A percentile compares a stretch with the other conserved stretches of the same genome.
phyloP scores from a whole-genome alignment of 2,329 filamentous ascomycete genomes.

The Epichloe festucae region DNA sequence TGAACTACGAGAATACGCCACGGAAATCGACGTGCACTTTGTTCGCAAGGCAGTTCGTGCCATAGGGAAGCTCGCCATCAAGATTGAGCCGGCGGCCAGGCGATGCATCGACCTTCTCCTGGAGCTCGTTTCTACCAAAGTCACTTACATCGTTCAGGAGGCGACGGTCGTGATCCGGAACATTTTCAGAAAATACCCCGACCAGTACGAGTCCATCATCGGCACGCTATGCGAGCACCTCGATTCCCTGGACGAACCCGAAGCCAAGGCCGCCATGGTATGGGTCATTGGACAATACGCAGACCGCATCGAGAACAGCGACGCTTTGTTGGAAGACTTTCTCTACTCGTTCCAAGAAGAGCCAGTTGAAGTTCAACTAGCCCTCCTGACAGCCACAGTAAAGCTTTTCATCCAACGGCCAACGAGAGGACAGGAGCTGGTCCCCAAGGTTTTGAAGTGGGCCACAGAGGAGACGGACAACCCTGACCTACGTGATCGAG shows the following conservation, averaged over 20 bases:
- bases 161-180: slow-evolving; percentile 97
- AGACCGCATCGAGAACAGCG: slow-evolving; percentile 92
- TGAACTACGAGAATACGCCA: slow-evolving; percentile 90
- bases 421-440: slow-evolving; percentile 83
- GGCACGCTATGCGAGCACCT: slow-evolving; percentile 90
- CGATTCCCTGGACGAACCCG: slow-evolving; percentile 90
- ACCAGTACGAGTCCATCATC: slow-evolving; percentile 97
- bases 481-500: slow-evolving; percentile 85
- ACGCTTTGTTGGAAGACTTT: slow-evolving; percentile 88
- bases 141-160: slow-evolving; percentile 97
- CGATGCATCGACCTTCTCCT: slow-evolving; percentile 87
- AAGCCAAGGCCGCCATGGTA: slow-evolving; percentile 96
- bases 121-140: slow-evolving; percentile 91
- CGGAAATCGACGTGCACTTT: slow-evolving; percentile 97
- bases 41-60: slow-evolving; percentile 94
- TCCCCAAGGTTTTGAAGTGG: slow-evolving; percentile 94
- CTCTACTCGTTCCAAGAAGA: slow-evolving; percentile 89
- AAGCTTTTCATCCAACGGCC: slow-evolving; percentile 97
- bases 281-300: slow-evolving; percentile 99
- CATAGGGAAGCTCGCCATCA: slow-evolving; percentile 96
- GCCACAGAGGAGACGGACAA: slow-evolving; percentile 99
- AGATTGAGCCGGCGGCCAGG: slow-evolving; percentile 87
- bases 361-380: slow-evolving; percentile 87
- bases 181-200: slow-evolving; percentile 98
- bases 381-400: slow-evolving; percentile 87